Conservation (phyloP, 805 yeast species). For the Candida germanica region DNA sequence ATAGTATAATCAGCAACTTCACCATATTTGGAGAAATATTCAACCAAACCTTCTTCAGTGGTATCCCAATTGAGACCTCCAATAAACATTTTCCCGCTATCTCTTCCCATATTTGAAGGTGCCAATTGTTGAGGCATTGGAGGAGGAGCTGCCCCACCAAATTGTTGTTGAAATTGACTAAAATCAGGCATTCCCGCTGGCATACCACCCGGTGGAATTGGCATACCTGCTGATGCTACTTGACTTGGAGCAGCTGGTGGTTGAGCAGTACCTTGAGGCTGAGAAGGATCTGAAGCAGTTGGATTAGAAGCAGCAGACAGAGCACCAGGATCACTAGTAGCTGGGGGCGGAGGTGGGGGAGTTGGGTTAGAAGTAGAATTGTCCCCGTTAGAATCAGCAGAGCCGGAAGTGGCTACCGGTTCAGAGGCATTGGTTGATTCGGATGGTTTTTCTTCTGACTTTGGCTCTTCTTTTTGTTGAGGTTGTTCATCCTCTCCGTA, state of each 20-base stretch:
- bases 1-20: conserved; percentile 84
- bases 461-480: conserved; percentile 14
- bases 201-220: conserved; percentile 2
- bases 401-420: conserved; percentile 11
- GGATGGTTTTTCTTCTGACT: conserved; percentile 3
- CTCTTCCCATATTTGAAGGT: conserved; percentile 42
- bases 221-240: conserved; percentile 5
- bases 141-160: conserved; percentile 16
- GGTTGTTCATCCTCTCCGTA: conserved; percentile 34
- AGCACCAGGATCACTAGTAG: conserved; percentile 1
- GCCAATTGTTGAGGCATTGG: conserved; percentile 15
- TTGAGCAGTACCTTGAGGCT: conserved; percentile 2
- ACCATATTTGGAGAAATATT: conserved; percentile 85
- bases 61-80: conserved; percentile 99
- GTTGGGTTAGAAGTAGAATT: conserved; percentile 6
- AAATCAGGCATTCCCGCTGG: conserved; percentile 12
- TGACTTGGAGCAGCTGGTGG: conserved; percentile 3
- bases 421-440: conserved; percentile 11
- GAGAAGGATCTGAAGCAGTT: conserved; percentile 3
- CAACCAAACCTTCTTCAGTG: conserved; percentile 78
- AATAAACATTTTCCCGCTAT: conserved; percentile 87
- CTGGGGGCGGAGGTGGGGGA: conserved; percentile 3
- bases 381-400: conserved; percentile 7
- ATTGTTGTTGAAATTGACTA: conserved; percentile 13
- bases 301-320: conserved; percentile 3